phyloP scores from a whole-genome alignment of 257 asterid genomes.

The Nicotiana sylvestris region DNA sequence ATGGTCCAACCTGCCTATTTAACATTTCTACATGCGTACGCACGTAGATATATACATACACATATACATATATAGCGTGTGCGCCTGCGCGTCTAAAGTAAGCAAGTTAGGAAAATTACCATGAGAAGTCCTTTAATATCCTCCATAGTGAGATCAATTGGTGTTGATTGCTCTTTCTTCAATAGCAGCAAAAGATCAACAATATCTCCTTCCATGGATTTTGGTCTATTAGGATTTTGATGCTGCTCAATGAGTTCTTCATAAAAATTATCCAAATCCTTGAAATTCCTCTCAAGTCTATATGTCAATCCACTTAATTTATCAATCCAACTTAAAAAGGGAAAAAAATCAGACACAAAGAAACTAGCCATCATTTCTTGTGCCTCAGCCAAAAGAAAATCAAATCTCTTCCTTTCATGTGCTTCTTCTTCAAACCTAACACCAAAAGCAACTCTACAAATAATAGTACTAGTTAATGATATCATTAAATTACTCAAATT shows the following conservation, averaged over 20 bases:
- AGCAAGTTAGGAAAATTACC: not conserved
- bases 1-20: not conserved
- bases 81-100: not conserved
- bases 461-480: not conserved
- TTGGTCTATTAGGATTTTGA: not conserved
- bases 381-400: not conserved
- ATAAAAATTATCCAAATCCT: slow-evolving; percentile 16
- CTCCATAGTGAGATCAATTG: slow-evolving; percentile 10
- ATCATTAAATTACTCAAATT: not conserved
- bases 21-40: not conserved
- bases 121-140: slow-evolving; percentile 20
- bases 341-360: slow-evolving; percentile 14
- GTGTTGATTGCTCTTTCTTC: not conserved
- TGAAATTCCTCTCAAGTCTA: not conserved
- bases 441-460: slow-evolving; percentile 3
- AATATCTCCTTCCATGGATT: slow-evolving; percentile 11
- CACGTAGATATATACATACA: not conserved
- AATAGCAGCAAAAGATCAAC: slow-evolving; percentile 21
- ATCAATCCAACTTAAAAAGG: slow-evolving; percentile 23
- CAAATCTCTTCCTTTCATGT: not conserved
- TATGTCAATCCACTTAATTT: not conserved
- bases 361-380: slow-evolving; percentile 12
- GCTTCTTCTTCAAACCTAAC: not conserved
- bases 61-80: not conserved
- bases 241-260: slow-evolving; percentile 26